phyloP scores from a whole-genome alignment of 495 filamentous ascomycete species.

The Amorphotheca resinae region DNA sequence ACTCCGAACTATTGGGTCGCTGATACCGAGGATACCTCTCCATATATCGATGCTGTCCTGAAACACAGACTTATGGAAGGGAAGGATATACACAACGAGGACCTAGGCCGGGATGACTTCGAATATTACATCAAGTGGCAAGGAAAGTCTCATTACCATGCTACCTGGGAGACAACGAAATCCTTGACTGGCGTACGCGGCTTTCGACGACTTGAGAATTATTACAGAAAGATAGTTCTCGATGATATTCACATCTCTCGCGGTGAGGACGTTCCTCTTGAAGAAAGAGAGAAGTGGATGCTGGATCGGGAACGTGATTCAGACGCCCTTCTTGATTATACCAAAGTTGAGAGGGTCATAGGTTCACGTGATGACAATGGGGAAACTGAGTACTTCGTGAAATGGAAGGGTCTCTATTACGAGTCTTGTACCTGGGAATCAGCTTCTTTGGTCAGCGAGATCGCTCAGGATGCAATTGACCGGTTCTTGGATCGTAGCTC shows the following conservation, averaged over 20 bases:
- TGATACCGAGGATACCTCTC: constrained; percentile 51
- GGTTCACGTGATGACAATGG: constrained; percentile 62
- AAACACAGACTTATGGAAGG: constrained; percentile 71
- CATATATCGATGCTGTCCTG: constrained; percentile 80
- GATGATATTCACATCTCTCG: constrained; percentile 58
- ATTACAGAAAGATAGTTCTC: constrained; percentile 67
- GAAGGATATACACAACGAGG: constrained; percentile 38
- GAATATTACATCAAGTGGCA: constrained; percentile 98
- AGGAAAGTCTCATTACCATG: constrained; percentile 83
- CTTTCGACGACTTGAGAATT: constrained; percentile 82
- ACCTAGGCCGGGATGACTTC: constrained; percentile 63
- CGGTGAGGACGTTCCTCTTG: constrained; percentile 56
- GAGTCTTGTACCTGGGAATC: constrained; percentile 90
- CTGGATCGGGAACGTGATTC: constrained; percentile 78
- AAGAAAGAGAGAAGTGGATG: constrained; percentile 83
- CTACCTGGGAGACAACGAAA: constrained; percentile 81
- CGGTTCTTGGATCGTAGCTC: constrained; percentile 73
- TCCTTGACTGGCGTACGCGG: constrained; percentile 56
- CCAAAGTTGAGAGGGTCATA: constrained; percentile 86
- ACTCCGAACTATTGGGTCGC: constrained; percentile 52
- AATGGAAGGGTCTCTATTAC: constrained; percentile 85
- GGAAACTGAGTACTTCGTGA: constrained; percentile 71
- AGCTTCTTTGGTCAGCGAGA: constrained; percentile 57
- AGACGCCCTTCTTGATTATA: constrained; percentile 74
- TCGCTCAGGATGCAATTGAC: constrained; percentile 79